Evolutionary conservation across 805 yeast species (phyloP), one percentile per base, ranked within the genome.

Genomic region (Metschnikowia colocasiae): DNA sequence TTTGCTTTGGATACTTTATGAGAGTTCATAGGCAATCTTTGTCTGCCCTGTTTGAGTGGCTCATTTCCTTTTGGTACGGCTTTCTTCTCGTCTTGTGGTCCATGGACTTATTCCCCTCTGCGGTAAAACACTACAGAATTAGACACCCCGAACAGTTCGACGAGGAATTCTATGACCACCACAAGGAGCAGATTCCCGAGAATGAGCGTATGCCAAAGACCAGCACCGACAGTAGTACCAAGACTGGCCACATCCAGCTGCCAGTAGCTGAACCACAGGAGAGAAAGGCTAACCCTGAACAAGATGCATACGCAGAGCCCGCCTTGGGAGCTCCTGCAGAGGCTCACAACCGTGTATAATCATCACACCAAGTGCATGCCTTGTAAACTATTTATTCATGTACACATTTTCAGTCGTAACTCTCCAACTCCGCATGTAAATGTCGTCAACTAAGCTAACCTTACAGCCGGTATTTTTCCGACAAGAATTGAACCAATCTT

Each of bases 31-130:
- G 67, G 6, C 59, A 67, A 32, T 70, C 76, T 52, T 69, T 75
- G 27, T 74, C 82, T 34, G 90, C 90, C 0, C 69, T 74, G 18
- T 80, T 85, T 60, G 98, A 92, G 66, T 92, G 98, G 98, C 61
- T 82, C 3, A 65, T 91, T 36, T 82, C 92, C n/a, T 91, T 83
- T 65, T 83, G 87, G 81, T 91, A 86, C 61, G 94, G 95, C 3
- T 57, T 83, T 29, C 71, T 86, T 50, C 78, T 83, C 53, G 59
- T 83, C 3, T 67, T 83, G 47, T 73, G 91, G 63, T 69, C 85
- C 1, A 74, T 79, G 50, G 97, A 92, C 61, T 74, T 90, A 54
- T 75, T 77, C 56, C 84, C 89, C 1, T 83, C 86, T 18, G 78
- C 82, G 1, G 59, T 65, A 33, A 66, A 62, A 45, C 65, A 60